These are phyloP conservation scores for Camellia lanceoleosa DNA, from an alignment of 148 eudicot species.

Conservation along the genomic window DNA sequence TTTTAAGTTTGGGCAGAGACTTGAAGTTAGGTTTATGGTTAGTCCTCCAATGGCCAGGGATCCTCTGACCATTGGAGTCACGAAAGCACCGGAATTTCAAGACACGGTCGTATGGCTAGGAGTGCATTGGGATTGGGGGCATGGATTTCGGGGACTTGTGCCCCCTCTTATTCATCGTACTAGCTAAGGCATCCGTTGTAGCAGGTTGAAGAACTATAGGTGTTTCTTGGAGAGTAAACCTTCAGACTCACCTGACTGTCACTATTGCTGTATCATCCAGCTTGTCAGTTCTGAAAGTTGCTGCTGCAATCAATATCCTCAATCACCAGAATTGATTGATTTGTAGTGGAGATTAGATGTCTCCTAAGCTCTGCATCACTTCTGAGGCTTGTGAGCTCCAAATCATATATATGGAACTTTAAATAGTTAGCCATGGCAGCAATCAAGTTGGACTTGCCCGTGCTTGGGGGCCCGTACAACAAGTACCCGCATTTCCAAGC, in stretches of 20 bases:
- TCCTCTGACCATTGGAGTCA: too few relatives aligned
- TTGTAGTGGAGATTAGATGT: background rate
- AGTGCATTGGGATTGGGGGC: too few relatives aligned
- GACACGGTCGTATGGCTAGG: too few relatives aligned
- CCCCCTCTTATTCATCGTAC: too few relatives aligned
- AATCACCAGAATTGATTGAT: too few relatives aligned
- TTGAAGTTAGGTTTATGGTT: too few relatives aligned
- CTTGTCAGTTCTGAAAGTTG: slow-evolving; percentile 8
- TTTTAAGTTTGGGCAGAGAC: too few relatives aligned
- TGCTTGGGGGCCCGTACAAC: slow-evolving; percentile 26
- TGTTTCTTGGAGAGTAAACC: too few relatives aligned
- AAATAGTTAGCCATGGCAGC: slow-evolving; percentile 16
- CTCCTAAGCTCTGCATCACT: slow-evolving; percentile 15
- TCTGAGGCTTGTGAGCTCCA: slow-evolving; percentile 10
- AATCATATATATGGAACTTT: slow-evolving; percentile 16
- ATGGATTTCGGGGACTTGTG: too few relatives aligned
- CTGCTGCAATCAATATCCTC: slow-evolving; percentile 28
- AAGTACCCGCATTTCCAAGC: background rate
- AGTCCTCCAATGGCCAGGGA: too few relatives aligned
- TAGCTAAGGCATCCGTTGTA: too few relatives aligned
- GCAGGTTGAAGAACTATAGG: background rate
- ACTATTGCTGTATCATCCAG: background rate
- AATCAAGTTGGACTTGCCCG: slow-evolving; percentile 27
- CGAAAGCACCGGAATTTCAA: too few relatives aligned
- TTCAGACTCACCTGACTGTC: background rate